Percentiles rank a stretch among this genome's conserved stretches.
Conservation (phyloP, 345 rosid species). For the Hibiscus tridactylites region DNA sequence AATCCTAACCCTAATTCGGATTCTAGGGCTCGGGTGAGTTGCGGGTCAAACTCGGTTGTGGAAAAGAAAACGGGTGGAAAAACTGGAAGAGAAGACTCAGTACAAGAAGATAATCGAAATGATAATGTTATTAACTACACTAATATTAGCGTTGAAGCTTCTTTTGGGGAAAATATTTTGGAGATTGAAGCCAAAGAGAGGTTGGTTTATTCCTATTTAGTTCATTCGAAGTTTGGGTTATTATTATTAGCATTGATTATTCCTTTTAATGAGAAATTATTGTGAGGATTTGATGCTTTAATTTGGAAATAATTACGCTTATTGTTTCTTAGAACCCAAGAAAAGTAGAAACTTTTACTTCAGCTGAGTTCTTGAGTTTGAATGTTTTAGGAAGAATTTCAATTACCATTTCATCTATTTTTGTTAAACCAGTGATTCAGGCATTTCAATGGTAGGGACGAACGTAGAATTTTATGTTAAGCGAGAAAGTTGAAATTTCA, state of each 20-base stretch:
- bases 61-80: conserved; percentile 11
- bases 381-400: neutral
- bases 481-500: too few species aligned
- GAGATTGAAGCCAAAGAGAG: conserved; percentile 64
- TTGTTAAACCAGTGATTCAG: neutral
- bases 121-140: neutral
- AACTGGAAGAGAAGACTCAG: conserved; percentile 3
- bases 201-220: conserved; percentile 23
- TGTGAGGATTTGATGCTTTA: neutral
- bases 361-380: neutral
- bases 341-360: neutral
- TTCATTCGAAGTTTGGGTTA: neutral
- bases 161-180: conserved; percentile 61
- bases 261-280: neutral
- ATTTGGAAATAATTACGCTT: neutral
- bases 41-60: conserved; percentile 11
- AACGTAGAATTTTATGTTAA: too few species aligned
- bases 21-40: conserved; percentile 12
- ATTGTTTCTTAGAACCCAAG: neutral
- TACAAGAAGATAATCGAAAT: conserved; percentile 7
- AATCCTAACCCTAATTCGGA: conserved; percentile 29
- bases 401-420: neutral
- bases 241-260: neutral
- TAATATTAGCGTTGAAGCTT: conserved; percentile 33
- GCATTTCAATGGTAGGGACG: neutral